A percentile compares a stretch with the other conserved stretches of the same genome.
Conservation (phyloP, 331 rosid genomes). For the Telfairia occidentalis region DNA sequence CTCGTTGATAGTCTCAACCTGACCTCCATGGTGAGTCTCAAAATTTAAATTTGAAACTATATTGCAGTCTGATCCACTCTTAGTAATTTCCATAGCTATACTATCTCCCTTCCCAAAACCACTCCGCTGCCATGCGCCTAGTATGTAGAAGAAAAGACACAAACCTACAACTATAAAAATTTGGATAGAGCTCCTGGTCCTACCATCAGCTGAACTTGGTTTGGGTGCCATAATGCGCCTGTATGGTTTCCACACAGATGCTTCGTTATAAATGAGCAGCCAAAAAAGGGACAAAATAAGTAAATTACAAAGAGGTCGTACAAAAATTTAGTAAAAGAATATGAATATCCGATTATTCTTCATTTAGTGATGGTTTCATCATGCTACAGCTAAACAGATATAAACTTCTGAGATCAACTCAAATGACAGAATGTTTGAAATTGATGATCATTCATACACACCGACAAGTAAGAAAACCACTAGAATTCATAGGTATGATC, state of each 20-base stretch:
- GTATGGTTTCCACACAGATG: constrained; percentile 7
- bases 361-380: not conserved
- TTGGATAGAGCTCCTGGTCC: constrained; percentile 75
- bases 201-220: constrained; percentile 47
- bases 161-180: constrained; percentile 71
- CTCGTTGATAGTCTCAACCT: constrained; percentile 38
- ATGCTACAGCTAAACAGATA: not conserved
- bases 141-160: constrained; percentile 79
- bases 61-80: constrained; percentile 49
- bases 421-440: not conserved
- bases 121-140: constrained; percentile 96
- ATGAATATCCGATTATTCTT: not conserved
- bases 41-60: constrained; percentile 51
- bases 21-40: constrained; percentile 81
- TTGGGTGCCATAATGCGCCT: constrained; percentile 69
- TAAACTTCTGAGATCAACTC: not conserved
- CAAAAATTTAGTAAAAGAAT: not conserved
- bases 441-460: not conserved
- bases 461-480: not conserved
- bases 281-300: not conserved
- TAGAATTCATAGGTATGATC: not conserved
- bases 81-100: constrained; percentile 64
- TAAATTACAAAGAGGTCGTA: not conserved
- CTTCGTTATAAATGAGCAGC: not conserved
- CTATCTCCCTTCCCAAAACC: constrained; percentile 94